Conservation (phyloP, 352 stramenopile species). For the Globisporangium uncinulatum region DNA sequence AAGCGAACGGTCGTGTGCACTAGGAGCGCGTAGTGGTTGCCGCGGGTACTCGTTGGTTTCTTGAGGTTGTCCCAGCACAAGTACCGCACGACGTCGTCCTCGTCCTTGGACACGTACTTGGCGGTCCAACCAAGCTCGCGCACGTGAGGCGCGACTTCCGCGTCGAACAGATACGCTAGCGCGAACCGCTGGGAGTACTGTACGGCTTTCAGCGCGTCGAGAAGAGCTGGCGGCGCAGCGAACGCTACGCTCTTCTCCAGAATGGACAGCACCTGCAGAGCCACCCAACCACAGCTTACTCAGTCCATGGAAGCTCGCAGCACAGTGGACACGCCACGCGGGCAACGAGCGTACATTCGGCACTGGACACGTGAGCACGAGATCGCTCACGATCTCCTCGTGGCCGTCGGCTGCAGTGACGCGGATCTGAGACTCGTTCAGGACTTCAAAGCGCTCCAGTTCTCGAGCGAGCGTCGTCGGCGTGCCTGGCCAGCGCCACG, state of each 20-base stretch:
- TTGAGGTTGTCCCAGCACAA: constrained; percentile 77
- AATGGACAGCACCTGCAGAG: constrained; percentile 32
- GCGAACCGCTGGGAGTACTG: constrained; percentile 69
- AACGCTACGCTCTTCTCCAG: constrained; percentile 45
- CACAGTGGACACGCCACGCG: background rate
- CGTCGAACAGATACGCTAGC: constrained; percentile 56
- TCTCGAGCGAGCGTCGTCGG: constrained; percentile 30
- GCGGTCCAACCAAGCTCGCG: constrained; percentile 48
- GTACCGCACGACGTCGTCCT: constrained; percentile 68
- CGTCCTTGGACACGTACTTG: constrained; percentile 46
- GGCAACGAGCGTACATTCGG: constrained; percentile 26
- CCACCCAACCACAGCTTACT: no score
- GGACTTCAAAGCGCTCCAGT: constrained; percentile 47
- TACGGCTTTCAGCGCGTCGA: constrained; percentile 38
- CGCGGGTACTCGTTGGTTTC: constrained; percentile 20
- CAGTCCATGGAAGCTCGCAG: background rate
- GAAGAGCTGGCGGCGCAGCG: constrained; percentile 14
- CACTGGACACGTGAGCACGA: constrained; percentile 68
- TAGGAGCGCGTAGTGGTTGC: constrained; percentile 27
- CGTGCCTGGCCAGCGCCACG: constrained; percentile 21
- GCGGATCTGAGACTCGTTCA: constrained; percentile 41
- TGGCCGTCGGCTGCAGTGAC: constrained; percentile 32
- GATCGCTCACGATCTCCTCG: constrained; percentile 49
- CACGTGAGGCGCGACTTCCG: constrained; percentile 26
- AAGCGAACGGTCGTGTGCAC: constrained; percentile 68